Conservation (phyloP, 2,329 filamentous ascomycete species). For the Colletotrichum sp. region DNA sequence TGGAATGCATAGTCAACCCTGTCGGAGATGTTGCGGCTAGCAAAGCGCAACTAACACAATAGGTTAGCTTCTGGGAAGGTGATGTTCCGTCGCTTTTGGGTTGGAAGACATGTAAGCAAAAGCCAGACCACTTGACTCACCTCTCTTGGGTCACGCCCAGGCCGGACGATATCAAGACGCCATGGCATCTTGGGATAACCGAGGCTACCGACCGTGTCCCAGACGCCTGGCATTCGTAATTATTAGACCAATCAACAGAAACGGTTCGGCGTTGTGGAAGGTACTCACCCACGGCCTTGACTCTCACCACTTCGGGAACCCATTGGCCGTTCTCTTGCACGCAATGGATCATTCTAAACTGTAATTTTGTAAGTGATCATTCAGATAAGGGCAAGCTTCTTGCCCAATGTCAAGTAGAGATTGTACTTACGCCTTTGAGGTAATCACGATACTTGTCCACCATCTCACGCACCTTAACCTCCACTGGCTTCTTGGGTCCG, state of each 20-base stretch:
- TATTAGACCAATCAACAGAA: accelerated
- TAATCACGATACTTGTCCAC: not conserved
- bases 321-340: not conserved
- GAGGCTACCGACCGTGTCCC: constrained; percentile 53
- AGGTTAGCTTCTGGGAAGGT: not conserved
- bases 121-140: not conserved
- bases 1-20: constrained; percentile 58
- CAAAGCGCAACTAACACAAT: constrained; percentile 1
- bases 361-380: not conserved
- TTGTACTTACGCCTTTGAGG: not conserved
- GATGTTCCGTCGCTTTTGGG: not conserved
- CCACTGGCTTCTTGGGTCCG: not conserved
- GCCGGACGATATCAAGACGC: not conserved
- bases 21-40: constrained; percentile 22
- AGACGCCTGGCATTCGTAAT: constrained; percentile 41
- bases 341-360: not conserved
- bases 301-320: not conserved
- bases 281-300: constrained; percentile 13
- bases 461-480: not conserved
- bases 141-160: constrained; percentile 3
- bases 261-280: not conserved
- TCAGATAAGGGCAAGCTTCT: accelerated
- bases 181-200: constrained; percentile 28
- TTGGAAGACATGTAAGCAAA: not conserved
- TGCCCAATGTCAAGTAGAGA: not conserved